These are phyloP conservation scores for Penicillium italicum DNA, from an alignment of 2,329 filamentous ascomycete genomes.

Conservation along the genomic window DNA sequence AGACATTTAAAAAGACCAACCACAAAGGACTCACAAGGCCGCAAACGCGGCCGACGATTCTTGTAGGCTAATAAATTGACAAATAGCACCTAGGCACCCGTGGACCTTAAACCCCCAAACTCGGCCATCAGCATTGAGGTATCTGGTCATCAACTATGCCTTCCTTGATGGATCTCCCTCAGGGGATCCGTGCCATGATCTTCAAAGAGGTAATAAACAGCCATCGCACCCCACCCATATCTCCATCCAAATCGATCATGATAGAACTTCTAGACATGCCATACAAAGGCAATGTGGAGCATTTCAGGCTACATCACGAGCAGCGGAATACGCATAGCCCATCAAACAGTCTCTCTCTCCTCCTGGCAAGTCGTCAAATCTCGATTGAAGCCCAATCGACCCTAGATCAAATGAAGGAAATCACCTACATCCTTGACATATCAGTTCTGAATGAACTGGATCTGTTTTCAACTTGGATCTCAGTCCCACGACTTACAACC, in stretches of 20 bases:
- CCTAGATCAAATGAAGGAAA: not conserved
- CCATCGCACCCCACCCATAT: not conserved
- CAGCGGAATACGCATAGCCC: not conserved
- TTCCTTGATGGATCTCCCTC: not conserved
- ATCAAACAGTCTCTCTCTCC: not conserved
- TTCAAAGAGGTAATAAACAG: not conserved
- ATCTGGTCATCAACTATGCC: not conserved
- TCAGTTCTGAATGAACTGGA: not conserved
- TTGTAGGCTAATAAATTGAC: no score
- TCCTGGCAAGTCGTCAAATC: not conserved
- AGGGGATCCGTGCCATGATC: not conserved
- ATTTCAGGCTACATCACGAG: not conserved
- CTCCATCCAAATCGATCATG: not conserved
- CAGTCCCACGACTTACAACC: not conserved
- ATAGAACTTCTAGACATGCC: not conserved
- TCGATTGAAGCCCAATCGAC: not conserved
- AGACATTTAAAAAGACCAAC: no score
- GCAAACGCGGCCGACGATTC: no score
- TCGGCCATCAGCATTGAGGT: not conserved
- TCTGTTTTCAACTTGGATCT: not conserved
- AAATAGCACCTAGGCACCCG: no score
- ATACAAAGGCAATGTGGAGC: not conserved
- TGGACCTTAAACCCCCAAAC: not conserved
- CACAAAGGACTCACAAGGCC: no score
- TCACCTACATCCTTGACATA: not conserved